Conservation (phyloP, 1,284 basidiomycete species). For the Albatrellus sp. region DNA sequence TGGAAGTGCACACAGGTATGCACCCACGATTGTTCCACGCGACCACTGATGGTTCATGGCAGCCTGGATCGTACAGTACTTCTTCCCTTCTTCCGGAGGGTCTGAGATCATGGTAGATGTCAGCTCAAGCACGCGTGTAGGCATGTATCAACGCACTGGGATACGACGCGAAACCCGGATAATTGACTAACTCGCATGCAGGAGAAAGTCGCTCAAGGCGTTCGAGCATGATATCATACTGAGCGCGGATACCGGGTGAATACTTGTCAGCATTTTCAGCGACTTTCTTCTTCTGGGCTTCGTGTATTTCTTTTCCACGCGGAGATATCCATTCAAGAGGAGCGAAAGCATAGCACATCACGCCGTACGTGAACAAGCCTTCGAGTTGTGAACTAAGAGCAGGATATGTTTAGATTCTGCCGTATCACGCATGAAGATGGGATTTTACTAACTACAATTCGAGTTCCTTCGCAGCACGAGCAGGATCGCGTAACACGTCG, state of each 20-base stretch:
- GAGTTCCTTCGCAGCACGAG: not conserved
- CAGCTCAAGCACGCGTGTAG: not conserved
- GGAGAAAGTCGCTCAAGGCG: constrained; percentile 16
- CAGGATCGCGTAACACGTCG: not conserved
- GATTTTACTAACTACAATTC: not conserved
- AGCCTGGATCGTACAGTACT: constrained; percentile 20
- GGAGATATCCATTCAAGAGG: constrained; percentile 14
- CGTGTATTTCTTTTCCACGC: constrained; percentile 15
- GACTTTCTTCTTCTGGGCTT: constrained; percentile 17
- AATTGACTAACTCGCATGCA: constrained; percentile 18
- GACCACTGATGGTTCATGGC: constrained; percentile 23
- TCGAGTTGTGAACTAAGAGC: constrained; percentile 13
- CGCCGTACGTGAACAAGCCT: constrained; percentile 18
- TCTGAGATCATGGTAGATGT: constrained; percentile 10
- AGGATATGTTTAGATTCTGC: no score
- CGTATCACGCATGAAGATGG: no score
- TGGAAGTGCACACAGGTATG: not conserved
- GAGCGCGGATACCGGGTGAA: constrained; percentile 19
- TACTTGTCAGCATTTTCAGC: constrained; percentile 13
- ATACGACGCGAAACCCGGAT: constrained; percentile 14
- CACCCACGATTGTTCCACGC: constrained; percentile 26
- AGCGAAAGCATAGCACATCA: constrained; percentile 17
- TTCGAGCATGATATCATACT: constrained; percentile 23
- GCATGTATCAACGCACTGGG: constrained; percentile 13
- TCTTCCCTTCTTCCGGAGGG: constrained; percentile 18